Evolutionary conservation across 192 early-diverging fungal species (phyloP), one percentile per base, ranked within the genome.

Genomic region (Coemansia sp.): DNA sequence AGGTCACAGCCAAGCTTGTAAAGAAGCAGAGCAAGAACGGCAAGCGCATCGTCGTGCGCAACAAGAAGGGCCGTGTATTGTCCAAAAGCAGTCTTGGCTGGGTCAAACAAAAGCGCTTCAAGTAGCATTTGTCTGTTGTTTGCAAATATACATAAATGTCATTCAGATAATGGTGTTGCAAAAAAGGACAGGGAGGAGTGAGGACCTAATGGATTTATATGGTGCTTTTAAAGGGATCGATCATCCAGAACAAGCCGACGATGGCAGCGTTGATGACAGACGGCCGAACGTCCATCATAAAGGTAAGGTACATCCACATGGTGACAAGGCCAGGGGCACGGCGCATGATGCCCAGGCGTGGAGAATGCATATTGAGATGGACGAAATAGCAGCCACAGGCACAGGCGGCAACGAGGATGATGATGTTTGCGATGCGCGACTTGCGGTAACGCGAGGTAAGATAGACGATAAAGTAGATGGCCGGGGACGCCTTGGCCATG

Each of bases 291-390:
- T 75, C 73, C 68, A 68, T 61, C 25, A 75, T 58, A 33, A 81
- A 72, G 27, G 70, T 75, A 50, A 72, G 55, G 54, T 88, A 87
- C 34, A 90, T 82, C 73, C 87, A 85, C 37, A 90, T 72, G 15
- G 88, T 90, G n/a, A 86, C 84, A 40, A 90, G 68, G 5, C 88
- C 88, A 1, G 88, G 88, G 9, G 86, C 84, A 10, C 86, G 84
- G 31, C 84, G 72, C 88, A 90, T 90, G 56, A 86, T 85, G 7
- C 88, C 88, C 57, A 90, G 71, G 0, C 87, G 84, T 3, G 88
- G 87, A 6, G 88, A 83, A 31, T 86, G 76, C 56, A 81, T 58
- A 62, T 86, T 78, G 22, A 86, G 86, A 56, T 87, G 83, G 17
- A 90, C 45, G 55, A 90, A 84, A 57, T 86, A 87, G 42, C 83